These are phyloP conservation scores for Magnaporthiopsis rhizophila DNA, from an alignment of 2,329 filamentous ascomycete genomes.

Conservation along the genomic window DNA sequence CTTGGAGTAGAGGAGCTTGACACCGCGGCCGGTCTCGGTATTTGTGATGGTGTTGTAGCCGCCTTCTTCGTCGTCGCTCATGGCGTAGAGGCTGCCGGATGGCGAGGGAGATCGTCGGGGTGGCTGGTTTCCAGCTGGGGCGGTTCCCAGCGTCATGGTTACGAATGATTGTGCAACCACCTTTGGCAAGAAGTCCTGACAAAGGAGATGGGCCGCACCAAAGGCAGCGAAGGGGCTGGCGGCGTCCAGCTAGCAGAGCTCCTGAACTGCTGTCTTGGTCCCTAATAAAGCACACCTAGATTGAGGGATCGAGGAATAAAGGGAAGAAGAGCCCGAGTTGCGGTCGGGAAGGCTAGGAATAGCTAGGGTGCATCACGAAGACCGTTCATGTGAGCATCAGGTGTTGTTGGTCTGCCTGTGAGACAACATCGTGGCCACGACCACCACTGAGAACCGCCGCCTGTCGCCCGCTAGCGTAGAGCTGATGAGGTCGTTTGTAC, in stretches of 20 bases:
- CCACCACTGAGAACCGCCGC: not conserved
- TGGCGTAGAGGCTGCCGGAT: constrained; percentile 82
- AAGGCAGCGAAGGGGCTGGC: not conserved
- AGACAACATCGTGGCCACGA: not conserved
- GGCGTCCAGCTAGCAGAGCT: not conserved
- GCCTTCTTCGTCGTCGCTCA: constrained; percentile 93
- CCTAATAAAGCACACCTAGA: not conserved
- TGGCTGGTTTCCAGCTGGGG: constrained; percentile 13
- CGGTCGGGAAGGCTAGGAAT: not conserved
- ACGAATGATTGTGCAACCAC: too few species aligned
- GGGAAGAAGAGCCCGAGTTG: not conserved
- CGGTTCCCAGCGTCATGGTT: constrained; percentile 25
- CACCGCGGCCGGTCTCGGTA: constrained; percentile 65
- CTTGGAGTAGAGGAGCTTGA: constrained; percentile 92
- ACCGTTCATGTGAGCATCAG: not conserved
- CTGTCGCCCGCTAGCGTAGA: not conserved
- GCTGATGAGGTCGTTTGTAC: not conserved
- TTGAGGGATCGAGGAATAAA: not conserved
- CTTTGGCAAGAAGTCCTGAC: not conserved
- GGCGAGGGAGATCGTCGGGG: constrained; percentile 53
- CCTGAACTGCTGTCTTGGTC: not conserved
- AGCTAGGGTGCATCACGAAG: not conserved
- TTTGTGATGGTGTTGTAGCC: constrained; percentile 93
- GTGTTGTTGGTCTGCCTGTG: not conserved
- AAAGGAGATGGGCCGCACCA: not conserved